These are phyloP conservation scores for Didymella exigua DNA, from an alignment of 2,329 filamentous ascomycete species.

Conservation along the genomic window DNA sequence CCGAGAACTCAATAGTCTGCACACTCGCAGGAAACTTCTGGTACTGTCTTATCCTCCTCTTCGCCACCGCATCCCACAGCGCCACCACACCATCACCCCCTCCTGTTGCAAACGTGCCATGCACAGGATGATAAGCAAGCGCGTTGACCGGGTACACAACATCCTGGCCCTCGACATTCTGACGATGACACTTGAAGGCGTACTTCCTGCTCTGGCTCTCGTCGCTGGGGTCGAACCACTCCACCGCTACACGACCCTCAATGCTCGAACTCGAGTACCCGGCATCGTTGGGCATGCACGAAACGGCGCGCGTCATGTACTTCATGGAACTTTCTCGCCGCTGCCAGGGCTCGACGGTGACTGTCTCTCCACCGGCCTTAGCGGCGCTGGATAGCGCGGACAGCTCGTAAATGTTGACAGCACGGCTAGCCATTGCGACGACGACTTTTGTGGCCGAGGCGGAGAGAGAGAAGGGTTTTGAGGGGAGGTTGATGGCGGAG, in stretches of 20 bases:
- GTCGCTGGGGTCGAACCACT: slow-evolving; percentile 92
- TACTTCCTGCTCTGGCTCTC: slow-evolving; percentile 93
- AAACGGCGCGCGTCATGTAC: slow-evolving; percentile 91
- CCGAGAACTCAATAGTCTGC: slow-evolving; percentile 76
- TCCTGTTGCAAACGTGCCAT: slow-evolving; percentile 85
- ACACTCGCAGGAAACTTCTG: slow-evolving; percentile 82
- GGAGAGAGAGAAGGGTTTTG: slow-evolving; percentile 86
- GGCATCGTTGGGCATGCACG: slow-evolving; percentile 95
- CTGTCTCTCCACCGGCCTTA: slow-evolving; percentile 27
- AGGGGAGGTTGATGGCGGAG: slow-evolving; percentile 73
- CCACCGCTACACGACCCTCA: slow-evolving; percentile 92
- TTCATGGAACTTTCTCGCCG: slow-evolving; percentile 91
- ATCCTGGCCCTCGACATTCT: slow-evolving; percentile 72
- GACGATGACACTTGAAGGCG: slow-evolving; percentile 97
- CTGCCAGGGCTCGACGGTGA: slow-evolving; percentile 81
- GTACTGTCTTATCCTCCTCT: slow-evolving; percentile 88
- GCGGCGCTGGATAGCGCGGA: slow-evolving; percentile 61
- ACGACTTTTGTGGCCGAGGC: slow-evolving; percentile 83
- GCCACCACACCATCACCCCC: slow-evolving; percentile 92
- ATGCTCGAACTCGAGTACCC: slow-evolving; percentile 93
- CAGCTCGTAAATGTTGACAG: slow-evolving; percentile 95
- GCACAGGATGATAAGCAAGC: slow-evolving; percentile 81
- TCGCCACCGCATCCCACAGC: slow-evolving; percentile 89
- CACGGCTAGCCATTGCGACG: slow-evolving; percentile 91
- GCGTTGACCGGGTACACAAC: slow-evolving; percentile 92